These are phyloP conservation scores for Cercophora sp. DNA, from an alignment of 495 filamentous ascomycete genomes.

Conservation along the genomic window DNA sequence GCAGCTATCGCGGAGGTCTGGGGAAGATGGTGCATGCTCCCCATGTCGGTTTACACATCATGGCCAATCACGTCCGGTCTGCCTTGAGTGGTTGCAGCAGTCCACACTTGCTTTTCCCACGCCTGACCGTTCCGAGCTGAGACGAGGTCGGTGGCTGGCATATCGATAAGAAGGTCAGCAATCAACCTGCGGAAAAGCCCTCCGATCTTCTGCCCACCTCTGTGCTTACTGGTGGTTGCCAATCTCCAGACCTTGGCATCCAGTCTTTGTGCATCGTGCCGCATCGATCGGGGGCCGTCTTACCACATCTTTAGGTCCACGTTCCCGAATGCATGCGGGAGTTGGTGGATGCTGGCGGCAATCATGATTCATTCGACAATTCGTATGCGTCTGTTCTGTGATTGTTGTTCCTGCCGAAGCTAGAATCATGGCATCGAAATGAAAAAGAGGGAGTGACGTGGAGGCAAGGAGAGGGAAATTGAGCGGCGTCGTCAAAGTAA, in stretches of 20 bases:
- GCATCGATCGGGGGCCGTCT: not conserved
- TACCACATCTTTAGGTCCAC: constrained; percentile 3
- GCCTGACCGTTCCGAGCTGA: not conserved
- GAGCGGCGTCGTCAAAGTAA: not conserved
- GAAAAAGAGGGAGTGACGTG: not conserved
- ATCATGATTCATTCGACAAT: not conserved
- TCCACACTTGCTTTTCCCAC: not conserved
- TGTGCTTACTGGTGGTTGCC: not conserved
- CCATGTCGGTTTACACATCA: not conserved
- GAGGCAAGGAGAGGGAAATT: not conserved
- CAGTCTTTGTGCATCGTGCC: not conserved
- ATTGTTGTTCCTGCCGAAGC: not conserved
- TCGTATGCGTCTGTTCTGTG: not conserved
- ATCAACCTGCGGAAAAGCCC: not conserved
- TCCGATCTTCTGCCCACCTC: not conserved
- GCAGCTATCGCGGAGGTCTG: too few species aligned
- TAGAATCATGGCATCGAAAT: too few species aligned
- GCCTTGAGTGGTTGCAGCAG: not conserved
- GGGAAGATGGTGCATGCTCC: too few species aligned
- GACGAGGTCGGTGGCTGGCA: constrained; percentile 1
- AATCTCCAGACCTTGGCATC: not conserved
- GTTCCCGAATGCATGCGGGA: not conserved
- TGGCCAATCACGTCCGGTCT: not conserved
- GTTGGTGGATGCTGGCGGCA: not conserved
- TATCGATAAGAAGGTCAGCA: constrained; percentile 2